phyloP scores from a whole-genome alignment of 140 eudicot species.

The Stevia rebaudiana region DNA sequence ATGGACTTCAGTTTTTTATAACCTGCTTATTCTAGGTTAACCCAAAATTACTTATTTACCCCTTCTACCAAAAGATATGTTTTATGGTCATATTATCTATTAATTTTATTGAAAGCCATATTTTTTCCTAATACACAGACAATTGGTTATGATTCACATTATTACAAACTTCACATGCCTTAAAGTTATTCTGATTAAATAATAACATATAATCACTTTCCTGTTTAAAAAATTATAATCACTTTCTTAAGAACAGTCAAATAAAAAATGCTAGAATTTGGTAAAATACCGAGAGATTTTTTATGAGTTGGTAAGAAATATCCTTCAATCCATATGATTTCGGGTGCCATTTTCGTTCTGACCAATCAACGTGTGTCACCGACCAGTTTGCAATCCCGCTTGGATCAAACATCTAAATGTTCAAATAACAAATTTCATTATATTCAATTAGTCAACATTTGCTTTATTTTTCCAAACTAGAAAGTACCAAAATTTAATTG shows the following conservation, averaged over 20 bases:
- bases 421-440: not conserved
- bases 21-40: not conserved
- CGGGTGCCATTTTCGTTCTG: constrained; percentile 98
- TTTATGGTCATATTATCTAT: not conserved
- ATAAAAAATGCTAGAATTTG: not conserved
- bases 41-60: not conserved
- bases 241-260: not conserved
- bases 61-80: not conserved
- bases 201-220: not conserved
- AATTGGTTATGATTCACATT: not conserved
- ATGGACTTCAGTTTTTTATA: not conserved
- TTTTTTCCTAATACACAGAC: not conserved
- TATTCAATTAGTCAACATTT: constrained; percentile 6
- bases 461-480: constrained; percentile 1
- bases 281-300: constrained; percentile 59
- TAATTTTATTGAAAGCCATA: not conserved
- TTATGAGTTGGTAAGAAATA: constrained; percentile 50
- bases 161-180: not conserved
- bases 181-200: not conserved
- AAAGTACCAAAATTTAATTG: constrained; percentile 5
- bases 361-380: constrained; percentile 95
- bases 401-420: constrained; percentile 81
- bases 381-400: constrained; percentile 90
- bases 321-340: constrained; percentile 63
- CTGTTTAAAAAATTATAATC: too few relatives aligned